A percentile compares a stretch with the other conserved stretches of the same genome.
phyloP scores from a whole-genome alignment of 345 rosid genomes.

The Trapa incisa region DNA sequence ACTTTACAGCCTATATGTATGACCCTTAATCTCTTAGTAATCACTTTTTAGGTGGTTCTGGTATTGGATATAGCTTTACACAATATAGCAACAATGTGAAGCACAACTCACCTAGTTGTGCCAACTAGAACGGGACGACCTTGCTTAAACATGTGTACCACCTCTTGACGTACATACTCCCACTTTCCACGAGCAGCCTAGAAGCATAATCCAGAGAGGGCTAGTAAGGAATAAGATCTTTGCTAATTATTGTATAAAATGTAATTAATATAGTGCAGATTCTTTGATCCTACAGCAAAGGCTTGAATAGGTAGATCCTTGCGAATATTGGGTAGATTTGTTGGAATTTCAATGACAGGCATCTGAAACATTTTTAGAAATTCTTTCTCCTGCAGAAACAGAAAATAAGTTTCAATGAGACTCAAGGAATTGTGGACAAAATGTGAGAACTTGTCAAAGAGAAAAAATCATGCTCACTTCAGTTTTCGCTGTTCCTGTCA shows the following conservation, averaged over 20 bases:
- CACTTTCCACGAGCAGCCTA: constrained; percentile 93
- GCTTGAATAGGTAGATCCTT: constrained; percentile 86
- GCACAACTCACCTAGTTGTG: constrained; percentile 64
- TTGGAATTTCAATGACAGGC: constrained; percentile 90
- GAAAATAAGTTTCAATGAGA: background rate
- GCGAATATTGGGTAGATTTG: constrained; percentile 84
- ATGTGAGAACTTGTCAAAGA: background rate
- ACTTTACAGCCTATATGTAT: background rate
- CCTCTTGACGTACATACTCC: constrained; percentile 80
- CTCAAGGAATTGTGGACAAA: constrained; percentile 1
- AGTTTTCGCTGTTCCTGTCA: constrained; percentile 99
- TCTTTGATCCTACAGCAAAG: constrained; percentile 55
- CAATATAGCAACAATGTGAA: background rate
- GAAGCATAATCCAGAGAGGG: constrained; percentile 12
- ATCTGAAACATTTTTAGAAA: constrained; percentile 83
- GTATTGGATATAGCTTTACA: background rate
- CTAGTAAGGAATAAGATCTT: constrained; percentile 5
- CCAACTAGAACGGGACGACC: constrained; percentile 99
- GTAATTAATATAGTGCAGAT: background rate
- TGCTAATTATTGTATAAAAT: background rate
- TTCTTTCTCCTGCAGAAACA: constrained; percentile 64
- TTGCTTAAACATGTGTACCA: constrained; percentile 75
- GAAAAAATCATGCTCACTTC: constrained; percentile 39
- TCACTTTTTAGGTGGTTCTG: background rate
- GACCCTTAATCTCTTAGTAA: background rate